Percentiles rank a stretch among this genome's conserved stretches.
phyloP scores from a whole-genome alignment of 495 filamentous ascomycete species.

The Letharia columbiana region DNA sequence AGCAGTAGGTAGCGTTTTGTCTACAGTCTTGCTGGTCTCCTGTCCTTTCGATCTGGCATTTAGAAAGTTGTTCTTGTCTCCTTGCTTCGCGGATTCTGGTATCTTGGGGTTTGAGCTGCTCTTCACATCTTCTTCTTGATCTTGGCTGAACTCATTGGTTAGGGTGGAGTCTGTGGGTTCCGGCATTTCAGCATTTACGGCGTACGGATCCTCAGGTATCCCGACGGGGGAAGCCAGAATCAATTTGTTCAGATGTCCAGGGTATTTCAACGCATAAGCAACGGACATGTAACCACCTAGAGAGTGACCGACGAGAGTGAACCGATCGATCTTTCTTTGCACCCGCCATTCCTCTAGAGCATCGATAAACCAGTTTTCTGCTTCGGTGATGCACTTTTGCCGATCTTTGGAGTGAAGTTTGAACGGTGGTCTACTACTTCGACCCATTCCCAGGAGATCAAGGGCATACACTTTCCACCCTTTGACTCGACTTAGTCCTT shows the following conservation, averaged over 20 bases:
- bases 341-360: conserved; percentile 92
- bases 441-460: conserved; percentile 90
- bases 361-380: conserved; percentile 94
- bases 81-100: conserved; percentile 31
- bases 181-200: conserved; percentile 71
- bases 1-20: conserved; percentile 31
- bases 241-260: conserved; percentile 86
- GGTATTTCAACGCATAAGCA: conserved; percentile 93
- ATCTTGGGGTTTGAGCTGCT: conserved; percentile 25
- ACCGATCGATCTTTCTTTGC: conserved; percentile 78
- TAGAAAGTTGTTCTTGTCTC: conserved; percentile 52
- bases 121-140: conserved; percentile 53
- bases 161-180: conserved; percentile 62
- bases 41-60: conserved; percentile 40
- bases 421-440: conserved; percentile 77
- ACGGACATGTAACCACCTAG: conserved; percentile 91
- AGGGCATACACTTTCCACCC: conserved; percentile 90
- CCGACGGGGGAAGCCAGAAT: conserved; percentile 91
- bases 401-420: conserved; percentile 71
- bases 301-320: conserved; percentile 88
- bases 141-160: conserved; percentile 64
- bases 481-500: conserved; percentile 61
- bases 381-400: conserved; percentile 75
- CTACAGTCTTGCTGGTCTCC: conserved; percentile 25
- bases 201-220: conserved; percentile 91